Evolutionary conservation across 2,329 filamentous ascomycete genomes (phyloP), one percentile per base, ranked within the genome.

Genomic region (Penicillium glabrum): DNA sequence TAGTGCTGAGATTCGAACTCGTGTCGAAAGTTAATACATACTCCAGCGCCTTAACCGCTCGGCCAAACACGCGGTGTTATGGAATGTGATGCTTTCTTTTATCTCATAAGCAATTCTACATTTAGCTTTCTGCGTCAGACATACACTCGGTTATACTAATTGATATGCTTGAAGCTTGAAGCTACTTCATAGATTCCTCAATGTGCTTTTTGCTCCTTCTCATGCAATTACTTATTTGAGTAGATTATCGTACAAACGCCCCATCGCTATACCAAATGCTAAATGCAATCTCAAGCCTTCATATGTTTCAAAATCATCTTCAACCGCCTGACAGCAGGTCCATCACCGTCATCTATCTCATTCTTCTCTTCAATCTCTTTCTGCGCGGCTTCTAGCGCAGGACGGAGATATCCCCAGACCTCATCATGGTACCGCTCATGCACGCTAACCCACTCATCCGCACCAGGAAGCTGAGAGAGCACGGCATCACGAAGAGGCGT

Each of bases 371-470:
- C 39, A 41, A 41, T 41, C 67, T 90, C 87, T 46, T 73, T 72
- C 55, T 75, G 77, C 4, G 87, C 87, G 58, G 83, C 79, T 49
- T 78, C 74, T 10, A 86, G 80, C 33, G 88, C 73, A 3, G 82
- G 78, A 29, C 79, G 72, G 21, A 89, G 70, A 55, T 84, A 85
- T 21, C 87, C 88, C 88, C 87, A 90, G 24, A 90, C 86, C 54
- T 89, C 83, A 67, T 89, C 85, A 49, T 73, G 69, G 57, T 75
- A 75, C 37, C 67, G 61, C 37, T 75, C 72, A 52, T 75, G 71
- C 1, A 75, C 70, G 13, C 58, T 58, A 10, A 75, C 35, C 73
- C 72, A 71, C 35, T 72, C 68, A 39, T 59, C 62, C 11, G 71
- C 69, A 0, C 72, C 72, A 3, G 72, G 67, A 1, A 75, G 61